These are phyloP conservation scores for Fusarium begoniae DNA, from an alignment of 2,329 filamentous ascomycete species.

Conservation along the genomic window DNA sequence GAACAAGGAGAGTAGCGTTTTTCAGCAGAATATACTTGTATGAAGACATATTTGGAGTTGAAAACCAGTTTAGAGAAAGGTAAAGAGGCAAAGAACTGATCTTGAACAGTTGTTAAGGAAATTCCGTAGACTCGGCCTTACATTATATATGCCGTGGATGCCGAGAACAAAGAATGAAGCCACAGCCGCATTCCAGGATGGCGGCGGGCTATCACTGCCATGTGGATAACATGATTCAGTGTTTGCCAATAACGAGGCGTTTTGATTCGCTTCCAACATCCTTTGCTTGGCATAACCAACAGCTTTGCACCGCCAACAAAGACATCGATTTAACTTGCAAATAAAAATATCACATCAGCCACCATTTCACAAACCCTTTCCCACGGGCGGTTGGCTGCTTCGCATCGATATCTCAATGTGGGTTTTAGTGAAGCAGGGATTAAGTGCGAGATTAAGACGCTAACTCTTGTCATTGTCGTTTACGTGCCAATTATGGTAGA, in stretches of 20 bases:
- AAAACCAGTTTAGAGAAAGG: fast-evolving
- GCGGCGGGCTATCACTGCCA: not conserved
- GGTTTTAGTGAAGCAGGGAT: not conserved
- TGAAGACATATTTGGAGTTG: not conserved
- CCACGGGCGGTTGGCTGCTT: not conserved
- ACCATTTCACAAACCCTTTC: not conserved
- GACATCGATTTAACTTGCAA: not conserved
- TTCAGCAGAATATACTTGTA: not conserved
- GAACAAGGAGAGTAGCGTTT: slow-evolving; percentile 9
- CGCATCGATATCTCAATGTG: not conserved
- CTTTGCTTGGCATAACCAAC: not conserved
- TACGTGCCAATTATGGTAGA: not conserved
- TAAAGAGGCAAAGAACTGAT: too few relatives aligned
- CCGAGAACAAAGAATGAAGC: not conserved
- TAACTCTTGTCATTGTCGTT: not conserved
- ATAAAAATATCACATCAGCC: not conserved
- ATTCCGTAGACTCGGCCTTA: fast-evolving
- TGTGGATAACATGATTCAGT: not conserved
- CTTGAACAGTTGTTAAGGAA: fast-evolving
- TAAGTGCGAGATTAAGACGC: not conserved
- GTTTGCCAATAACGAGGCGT: not conserved
- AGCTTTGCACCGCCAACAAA: not conserved
- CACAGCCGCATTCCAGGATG: not conserved
- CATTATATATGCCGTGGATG: not conserved
- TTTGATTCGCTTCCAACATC: not conserved